Evolutionary conservation across 305 asterid species (phyloP).

Genomic region (Plantago coronopus): DNA sequence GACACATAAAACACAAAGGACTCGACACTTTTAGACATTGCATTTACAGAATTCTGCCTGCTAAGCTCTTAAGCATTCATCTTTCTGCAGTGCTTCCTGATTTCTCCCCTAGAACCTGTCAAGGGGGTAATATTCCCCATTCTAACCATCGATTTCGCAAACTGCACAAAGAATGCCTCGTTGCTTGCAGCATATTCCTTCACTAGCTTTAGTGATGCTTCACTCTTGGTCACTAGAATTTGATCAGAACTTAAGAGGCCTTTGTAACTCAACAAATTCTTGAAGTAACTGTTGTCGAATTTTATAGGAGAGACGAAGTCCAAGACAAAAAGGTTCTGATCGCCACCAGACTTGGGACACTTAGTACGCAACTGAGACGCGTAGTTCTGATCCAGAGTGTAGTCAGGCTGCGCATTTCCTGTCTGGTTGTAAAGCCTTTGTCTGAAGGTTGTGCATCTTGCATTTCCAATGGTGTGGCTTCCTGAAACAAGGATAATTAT

Average conservation of each 20-base stretch:
- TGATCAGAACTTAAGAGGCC: conserved; percentile 53
- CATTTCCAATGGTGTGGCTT: conserved; percentile 81
- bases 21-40: background rate
- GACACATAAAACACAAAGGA: conserved; percentile 1
- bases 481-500: conserved; percentile 39
- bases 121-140: conserved; percentile 38
- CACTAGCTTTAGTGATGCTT: conserved; percentile 29
- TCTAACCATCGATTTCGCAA: conserved; percentile 38
- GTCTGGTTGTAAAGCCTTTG: conserved; percentile 78
- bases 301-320: conserved; percentile 30
- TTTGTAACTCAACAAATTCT: conserved; percentile 34
- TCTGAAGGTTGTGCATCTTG: conserved; percentile 79
- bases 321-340: conserved; percentile 35
- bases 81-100: conserved; percentile 37
- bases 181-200: conserved; percentile 29
- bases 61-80: conserved; percentile 13
- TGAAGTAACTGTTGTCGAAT: conserved; percentile 45
- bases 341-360: conserved; percentile 37
- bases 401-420: conserved; percentile 24
- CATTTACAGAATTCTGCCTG: background rate
- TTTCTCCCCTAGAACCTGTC: conserved; percentile 35
- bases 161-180: conserved; percentile 29
- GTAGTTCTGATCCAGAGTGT: conserved; percentile 26
- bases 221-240: conserved; percentile 26
- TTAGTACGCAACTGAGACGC: conserved; percentile 16